Base-by-base conservation (phyloP, 2,329 filamentous ascomycete genomes). In the Xylaria sp. region DNA sequence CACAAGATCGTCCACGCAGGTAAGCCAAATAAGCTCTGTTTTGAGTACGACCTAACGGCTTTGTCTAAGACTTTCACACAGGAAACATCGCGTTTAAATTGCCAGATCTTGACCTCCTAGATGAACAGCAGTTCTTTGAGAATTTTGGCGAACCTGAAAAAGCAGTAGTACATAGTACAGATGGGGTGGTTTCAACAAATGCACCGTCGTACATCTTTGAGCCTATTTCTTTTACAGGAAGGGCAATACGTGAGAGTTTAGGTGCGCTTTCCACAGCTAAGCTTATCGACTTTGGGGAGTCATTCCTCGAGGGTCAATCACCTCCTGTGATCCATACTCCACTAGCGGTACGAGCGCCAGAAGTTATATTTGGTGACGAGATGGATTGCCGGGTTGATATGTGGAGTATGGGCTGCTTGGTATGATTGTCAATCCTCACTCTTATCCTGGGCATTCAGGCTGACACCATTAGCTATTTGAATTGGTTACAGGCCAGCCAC, bases 211-310 rank as follows among this genome's bases (percentile, higher is more conserved):
- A 64, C 45, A 50, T 60, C 25, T 38, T 57, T 28, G 33, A 43
- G 53, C 49, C 55, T n/a, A 50, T 55, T 14, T 42, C 31, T 40
- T 50, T 51, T 47, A 6, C 15, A 28, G 38, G 21, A 14, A n/a
- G 21, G 35, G 17, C 15, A 25, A 49, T 54, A 25, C 33, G 56
- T 31, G 28, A 43, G 35, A 25, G 6, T 37, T 58, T 58, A 45
- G 21, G 38, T 21, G 40, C 19, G 25, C n/a, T n/a, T n/a, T 46
- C 55, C 25, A 28, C 45, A 25, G 45, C 53, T 57, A 60, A 57
- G 21, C 60, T 60, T 25, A 60, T 63, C 12, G 63, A 65, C 28
- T 65, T 63, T 31, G 60, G 63, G 1, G 52, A 63, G 43, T 28
- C 60, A 1, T 63, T 65, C 52, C 8, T 46, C 14, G 3, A 7